Base-by-base conservation (phyloP, 768 basidiomycete genomes). In the Mycena sanguinolenta region DNA sequence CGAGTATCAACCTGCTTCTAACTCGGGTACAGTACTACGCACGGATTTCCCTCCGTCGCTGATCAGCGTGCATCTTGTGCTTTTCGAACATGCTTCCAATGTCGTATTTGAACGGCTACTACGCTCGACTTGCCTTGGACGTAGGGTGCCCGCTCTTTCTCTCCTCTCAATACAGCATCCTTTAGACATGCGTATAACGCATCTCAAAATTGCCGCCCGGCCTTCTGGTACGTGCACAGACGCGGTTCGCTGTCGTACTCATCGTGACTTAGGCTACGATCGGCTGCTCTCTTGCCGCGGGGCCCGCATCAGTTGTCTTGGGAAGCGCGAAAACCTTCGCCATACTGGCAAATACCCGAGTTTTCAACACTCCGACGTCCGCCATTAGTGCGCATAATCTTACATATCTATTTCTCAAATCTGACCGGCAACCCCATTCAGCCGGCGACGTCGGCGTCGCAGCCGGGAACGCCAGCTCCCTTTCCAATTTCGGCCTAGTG, bases 321-420 rank as follows among this genome's bases (percentile, higher is more conserved):
- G 55, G 64, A 58, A 58, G 28, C 23, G 64, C 54, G 6, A 32
- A 10, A 49, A 46, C n/a, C 25, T 65, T 65, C 12, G 64, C 64
- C 7, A 58, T 65, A 16, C 55, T 65, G 7, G 55, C 64, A 12
- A 46, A 46, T 30, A 58, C 64, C 10, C 27, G 44, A 17, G 64
- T 65, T 4, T 57, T 42, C 44, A 49, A 16, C 39, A 27, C 30
- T 30, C 55, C 64, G 7, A 36, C 32, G 21, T 65, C 64, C 55
- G 23, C 44, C 42, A 21, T 65, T 55, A 23, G 64, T 65, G 25
- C 12, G 64, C 57, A 38, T 58, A 19, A 49, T 46, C n/a, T 23
- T 5, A 10, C 57, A 30, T 58, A 30, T 19, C 12, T 30, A 28
- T 30, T 17, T 36, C 52, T 53, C 28, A 34, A 42, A 23, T 25